Evolutionary conservation across 768 basidiomycete genomes (phyloP).

Genomic region (Postia placenta): DNA sequence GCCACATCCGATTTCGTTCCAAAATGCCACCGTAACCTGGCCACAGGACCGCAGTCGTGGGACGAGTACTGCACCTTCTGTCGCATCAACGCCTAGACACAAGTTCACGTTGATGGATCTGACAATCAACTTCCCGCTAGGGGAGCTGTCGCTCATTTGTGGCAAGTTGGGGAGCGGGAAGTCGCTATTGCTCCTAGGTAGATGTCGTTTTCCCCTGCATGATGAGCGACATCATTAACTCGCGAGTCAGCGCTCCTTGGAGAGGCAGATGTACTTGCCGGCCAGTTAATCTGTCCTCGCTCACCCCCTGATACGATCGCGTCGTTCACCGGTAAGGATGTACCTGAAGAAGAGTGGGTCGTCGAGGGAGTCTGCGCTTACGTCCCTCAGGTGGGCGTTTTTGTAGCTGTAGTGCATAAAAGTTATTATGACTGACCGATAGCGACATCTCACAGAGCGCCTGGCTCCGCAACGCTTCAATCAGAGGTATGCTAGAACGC

Average conservation of each 20-base stretch:
- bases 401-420: no score
- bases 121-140: constrained; percentile 68
- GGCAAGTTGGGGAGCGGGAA: constrained; percentile 90
- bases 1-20: constrained; percentile 61
- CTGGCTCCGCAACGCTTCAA: constrained; percentile 73
- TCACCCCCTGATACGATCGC: constrained; percentile 80
- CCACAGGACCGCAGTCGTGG: constrained; percentile 61
- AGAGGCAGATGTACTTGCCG: constrained; percentile 79
- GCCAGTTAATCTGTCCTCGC: constrained; percentile 77
- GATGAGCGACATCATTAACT: background rate
- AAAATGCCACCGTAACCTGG: constrained; percentile 88
- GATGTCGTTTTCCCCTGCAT: background rate
- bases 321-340: constrained; percentile 37
- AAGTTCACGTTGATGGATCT: constrained; percentile 82
- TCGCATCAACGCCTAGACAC: constrained; percentile 63
- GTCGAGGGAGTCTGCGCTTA: constrained; percentile 78
- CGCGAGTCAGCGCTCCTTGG: constrained; percentile 64
- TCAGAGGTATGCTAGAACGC: constrained; percentile 41
- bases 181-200: constrained; percentile 72
- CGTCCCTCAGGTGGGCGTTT: constrained; percentile 74
- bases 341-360: constrained; percentile 63
- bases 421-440: no score
- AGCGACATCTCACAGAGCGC: constrained; percentile 33
- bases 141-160: constrained; percentile 77
- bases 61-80: constrained; percentile 46